A percentile compares a stretch with the other conserved stretches of the same genome.
These are phyloP conservation scores for Tephrocybe sp. DNA, from an alignment of 768 basidiomycete genomes.

Conservation along the genomic window DNA sequence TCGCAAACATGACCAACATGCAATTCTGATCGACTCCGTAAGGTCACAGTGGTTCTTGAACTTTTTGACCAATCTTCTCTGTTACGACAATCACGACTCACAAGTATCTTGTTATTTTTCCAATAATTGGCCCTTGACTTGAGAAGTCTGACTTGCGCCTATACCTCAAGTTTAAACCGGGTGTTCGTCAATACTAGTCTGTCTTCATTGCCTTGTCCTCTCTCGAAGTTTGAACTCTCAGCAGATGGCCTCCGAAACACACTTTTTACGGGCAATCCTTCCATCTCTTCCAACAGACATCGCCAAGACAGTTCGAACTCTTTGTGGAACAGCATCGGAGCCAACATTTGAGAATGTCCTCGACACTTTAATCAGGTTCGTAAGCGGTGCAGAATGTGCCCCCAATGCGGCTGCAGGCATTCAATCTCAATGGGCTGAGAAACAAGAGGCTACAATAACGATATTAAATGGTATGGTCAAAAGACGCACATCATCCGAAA, in stretches of 20 bases:
- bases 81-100: too few species aligned
- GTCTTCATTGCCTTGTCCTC: slow-evolving; percentile 3
- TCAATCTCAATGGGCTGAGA: slow-evolving; percentile 34
- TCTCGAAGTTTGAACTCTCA: not conserved
- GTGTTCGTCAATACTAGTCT: slow-evolving; percentile 4
- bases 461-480: slow-evolving; percentile 27
- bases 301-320: slow-evolving; percentile 27
- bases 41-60: too few species aligned
- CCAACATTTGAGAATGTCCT: slow-evolving; percentile 27
- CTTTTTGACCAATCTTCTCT: too few species aligned
- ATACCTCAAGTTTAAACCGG: too few species aligned
- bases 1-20: too few species aligned
- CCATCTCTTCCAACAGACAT: slow-evolving; percentile 32
- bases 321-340: slow-evolving; percentile 30
- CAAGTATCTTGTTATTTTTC: too few species aligned
- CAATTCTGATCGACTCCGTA: too few species aligned
- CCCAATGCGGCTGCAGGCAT: slow-evolving; percentile 25
- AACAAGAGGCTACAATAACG: slow-evolving; percentile 28
- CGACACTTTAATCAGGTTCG: slow-evolving; percentile 41
- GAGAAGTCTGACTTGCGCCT: too few species aligned
- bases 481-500: slow-evolving; percentile 20
- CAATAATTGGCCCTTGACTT: too few species aligned
- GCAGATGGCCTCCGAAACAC: slow-evolving; percentile 24
- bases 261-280: slow-evolving; percentile 31
- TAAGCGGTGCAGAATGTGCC: slow-evolving; percentile 36